Evolutionary conservation across 208 protist species (phyloP).

Genomic region (Trypanosoma grayi): DNA sequence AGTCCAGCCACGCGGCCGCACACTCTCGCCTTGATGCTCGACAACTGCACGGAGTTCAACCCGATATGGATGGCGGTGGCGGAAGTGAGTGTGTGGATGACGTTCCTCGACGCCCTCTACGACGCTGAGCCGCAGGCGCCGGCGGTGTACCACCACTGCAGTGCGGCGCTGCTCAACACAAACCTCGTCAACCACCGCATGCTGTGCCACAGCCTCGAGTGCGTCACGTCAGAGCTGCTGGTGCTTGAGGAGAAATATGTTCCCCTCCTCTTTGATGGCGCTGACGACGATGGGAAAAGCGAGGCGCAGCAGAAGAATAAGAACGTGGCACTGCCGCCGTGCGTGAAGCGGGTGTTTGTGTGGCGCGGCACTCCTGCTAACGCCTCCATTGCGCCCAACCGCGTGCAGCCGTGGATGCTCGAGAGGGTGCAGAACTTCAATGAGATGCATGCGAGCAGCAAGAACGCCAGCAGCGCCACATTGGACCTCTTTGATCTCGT

Average conservation of each 20-base stretch:
- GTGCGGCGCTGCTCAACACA: constrained; percentile 61
- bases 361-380: constrained; percentile 33
- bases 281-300: constrained; percentile 3
- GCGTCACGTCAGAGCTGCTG: constrained; percentile 29
- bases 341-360: constrained; percentile 48
- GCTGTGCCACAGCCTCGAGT: constrained; percentile 46
- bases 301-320: not conserved
- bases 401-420: constrained; percentile 11
- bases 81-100: constrained; percentile 36
- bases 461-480: not conserved
- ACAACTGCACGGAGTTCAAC: constrained; percentile 61
- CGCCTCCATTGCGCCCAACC: not conserved
- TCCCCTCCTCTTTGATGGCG: constrained; percentile 39
- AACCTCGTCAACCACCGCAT: constrained; percentile 52
- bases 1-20: constrained; percentile 19
- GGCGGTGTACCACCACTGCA: constrained; percentile 41
- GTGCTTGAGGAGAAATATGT: constrained; percentile 40
- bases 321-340: constrained; percentile 33
- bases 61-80: constrained; percentile 43
- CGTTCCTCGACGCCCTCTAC: constrained; percentile 46
- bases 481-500: constrained; percentile 42
- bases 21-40: constrained; percentile 54
- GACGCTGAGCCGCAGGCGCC: not conserved
- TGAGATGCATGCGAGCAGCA: not conserved
- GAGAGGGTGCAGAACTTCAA: constrained; percentile 33